Evolutionary conservation across 768 basidiomycete genomes (phyloP).

Genomic region (Tulasnella sp.): DNA sequence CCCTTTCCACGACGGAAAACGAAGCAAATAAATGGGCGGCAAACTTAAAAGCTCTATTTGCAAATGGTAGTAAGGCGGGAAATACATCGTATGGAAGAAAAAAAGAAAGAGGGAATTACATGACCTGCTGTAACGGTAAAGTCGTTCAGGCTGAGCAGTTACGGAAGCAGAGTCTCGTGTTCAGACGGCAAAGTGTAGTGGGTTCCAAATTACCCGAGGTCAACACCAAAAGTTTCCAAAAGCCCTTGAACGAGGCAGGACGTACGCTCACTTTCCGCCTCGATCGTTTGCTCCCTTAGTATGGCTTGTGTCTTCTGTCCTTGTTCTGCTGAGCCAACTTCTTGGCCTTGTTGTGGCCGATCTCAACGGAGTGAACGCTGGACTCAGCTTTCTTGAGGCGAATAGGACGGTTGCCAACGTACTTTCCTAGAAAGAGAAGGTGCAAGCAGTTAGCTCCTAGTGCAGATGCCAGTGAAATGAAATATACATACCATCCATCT

Average conservation of each 20-base stretch:
- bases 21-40: not conserved
- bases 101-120: not conserved
- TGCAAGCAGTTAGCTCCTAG: not conserved
- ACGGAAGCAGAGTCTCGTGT: conserved; percentile 1
- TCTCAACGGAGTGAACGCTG: conserved; percentile 87
- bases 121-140: not conserved
- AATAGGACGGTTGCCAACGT: conserved; percentile 97
- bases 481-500: conserved; percentile 87
- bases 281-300: conserved; percentile 47
- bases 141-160: not conserved
- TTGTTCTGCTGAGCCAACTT: conserved; percentile 88
- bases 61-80: not conserved
- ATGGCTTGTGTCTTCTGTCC: conserved; percentile 78
- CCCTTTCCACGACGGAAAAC: not conserved
- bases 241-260: not conserved
- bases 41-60: not conserved
- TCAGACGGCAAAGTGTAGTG: not conserved
- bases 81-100: not conserved
- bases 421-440: conserved; percentile 68
- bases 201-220: conserved; percentile 16
- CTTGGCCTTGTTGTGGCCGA: conserved; percentile 90
- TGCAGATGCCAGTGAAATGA: too few relatives aligned
- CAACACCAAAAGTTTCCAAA: conserved; percentile 13
- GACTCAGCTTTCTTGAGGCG: conserved; percentile 93
- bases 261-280: conserved; percentile 7